Percentiles rank a stretch among this genome's conserved stretches.
phyloP scores from a whole-genome alignment of 2,329 filamentous ascomycete species.

The Ciborinia camelliae region DNA sequence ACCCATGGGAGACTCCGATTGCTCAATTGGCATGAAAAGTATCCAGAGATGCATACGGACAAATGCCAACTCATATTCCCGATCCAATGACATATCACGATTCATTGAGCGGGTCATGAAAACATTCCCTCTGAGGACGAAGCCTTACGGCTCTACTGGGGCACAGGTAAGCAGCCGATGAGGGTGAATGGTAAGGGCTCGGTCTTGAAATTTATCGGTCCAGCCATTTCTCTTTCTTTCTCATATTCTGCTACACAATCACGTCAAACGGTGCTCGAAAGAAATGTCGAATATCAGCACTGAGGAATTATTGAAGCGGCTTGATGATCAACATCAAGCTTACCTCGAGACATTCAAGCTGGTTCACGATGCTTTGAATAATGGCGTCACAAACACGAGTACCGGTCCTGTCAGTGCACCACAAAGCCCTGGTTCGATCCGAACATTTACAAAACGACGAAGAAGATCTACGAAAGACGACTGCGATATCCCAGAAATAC shows the following conservation, averaged over 20 bases:
- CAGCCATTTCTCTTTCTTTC: conserved; percentile 2
- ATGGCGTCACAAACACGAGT: conserved; percentile 6
- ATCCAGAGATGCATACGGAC: neutral
- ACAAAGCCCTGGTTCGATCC: conserved; percentile 1
- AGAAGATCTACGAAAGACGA: conserved; percentile 9
- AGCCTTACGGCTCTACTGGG: conserved; percentile 3
- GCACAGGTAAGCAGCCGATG: neutral
- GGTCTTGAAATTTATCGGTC: neutral
- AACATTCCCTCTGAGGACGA: neutral
- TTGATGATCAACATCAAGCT: conserved; percentile 32
- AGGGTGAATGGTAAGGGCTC: neutral
- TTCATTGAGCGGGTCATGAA: neutral
- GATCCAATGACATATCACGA: conserved; percentile 1
- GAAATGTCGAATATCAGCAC: conserved; percentile 17
- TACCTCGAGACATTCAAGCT: conserved; percentile 30
- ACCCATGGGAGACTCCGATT: neutral
- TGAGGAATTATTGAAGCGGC: conserved; percentile 30
- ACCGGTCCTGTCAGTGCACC: neutral
- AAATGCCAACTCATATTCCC: neutral
- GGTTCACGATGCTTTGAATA: conserved; percentile 30
- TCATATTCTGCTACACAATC: conserved; percentile 6
- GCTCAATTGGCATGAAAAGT: neutral
- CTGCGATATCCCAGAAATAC: neutral
- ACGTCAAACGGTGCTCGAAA: neutral
- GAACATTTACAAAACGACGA: conserved; percentile 12